A percentile compares a stretch with the other conserved stretches of the same genome.
Evolutionary conservation across 2,329 filamentous ascomycete species (phyloP).

Genomic region (Xylaria sp.): DNA sequence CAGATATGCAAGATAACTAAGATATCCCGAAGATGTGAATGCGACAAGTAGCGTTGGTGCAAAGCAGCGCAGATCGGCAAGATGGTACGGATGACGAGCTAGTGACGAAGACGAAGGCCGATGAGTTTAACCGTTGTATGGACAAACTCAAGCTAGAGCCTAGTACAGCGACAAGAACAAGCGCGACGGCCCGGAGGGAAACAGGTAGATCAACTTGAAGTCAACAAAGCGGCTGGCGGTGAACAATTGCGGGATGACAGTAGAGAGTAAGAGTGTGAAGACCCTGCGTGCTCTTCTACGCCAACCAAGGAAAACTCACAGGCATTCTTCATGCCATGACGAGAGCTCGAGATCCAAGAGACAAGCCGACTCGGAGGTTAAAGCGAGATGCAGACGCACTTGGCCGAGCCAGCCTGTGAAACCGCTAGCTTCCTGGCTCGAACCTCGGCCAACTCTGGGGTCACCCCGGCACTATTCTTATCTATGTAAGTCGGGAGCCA

Average conservation of each 20-base stretch:
- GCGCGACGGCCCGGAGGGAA: slow-evolving; percentile 13
- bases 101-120: slow-evolving; percentile 1
- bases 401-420: slow-evolving; percentile 28
- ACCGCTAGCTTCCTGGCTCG: slow-evolving; percentile 32
- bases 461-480: background rate
- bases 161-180: slow-evolving; percentile 25
- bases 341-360: slow-evolving; percentile 18
- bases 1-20: slow-evolving; percentile 1
- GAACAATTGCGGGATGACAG: slow-evolving; percentile 1
- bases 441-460: slow-evolving; percentile 40
- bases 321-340: slow-evolving; percentile 14
- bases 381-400: slow-evolving; percentile 17
- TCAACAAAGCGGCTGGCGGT: background rate
- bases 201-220: slow-evolving; percentile 12
- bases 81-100: slow-evolving; percentile 2
- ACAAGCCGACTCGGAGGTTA: slow-evolving; percentile 24
- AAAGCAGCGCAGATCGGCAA: slow-evolving; percentile 15
- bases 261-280: background rate
- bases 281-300: background rate
- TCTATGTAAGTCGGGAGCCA: background rate
- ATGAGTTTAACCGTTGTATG: slow-evolving; percentile 32
- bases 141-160: slow-evolving; percentile 19
- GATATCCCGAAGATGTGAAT: background rate
- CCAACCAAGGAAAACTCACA: background rate
- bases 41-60: slow-evolving; percentile 4